Percentiles rank a stretch among this genome's conserved stretches.
phyloP scores from a whole-genome alignment of 768 basidiomycete species.

The Kwoniella sp. region DNA sequence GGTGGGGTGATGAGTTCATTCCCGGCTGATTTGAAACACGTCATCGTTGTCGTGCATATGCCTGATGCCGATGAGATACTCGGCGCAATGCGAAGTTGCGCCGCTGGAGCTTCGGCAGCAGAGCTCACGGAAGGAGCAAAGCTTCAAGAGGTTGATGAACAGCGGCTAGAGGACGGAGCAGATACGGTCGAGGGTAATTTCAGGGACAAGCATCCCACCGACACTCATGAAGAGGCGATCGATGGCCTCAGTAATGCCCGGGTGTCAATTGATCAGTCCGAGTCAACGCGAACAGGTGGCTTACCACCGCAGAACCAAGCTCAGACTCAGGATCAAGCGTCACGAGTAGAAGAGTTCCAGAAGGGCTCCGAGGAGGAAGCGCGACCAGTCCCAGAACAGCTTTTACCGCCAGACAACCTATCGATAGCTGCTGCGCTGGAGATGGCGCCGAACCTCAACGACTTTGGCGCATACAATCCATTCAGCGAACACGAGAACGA shows the following conservation, averaged over 20 bases:
- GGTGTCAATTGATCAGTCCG: too few species aligned
- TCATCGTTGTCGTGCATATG: slow-evolving; percentile 82
- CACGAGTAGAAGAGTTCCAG: too few species aligned
- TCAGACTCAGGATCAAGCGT: too few species aligned
- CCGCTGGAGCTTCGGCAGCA: slow-evolving; percentile 8
- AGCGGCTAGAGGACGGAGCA: too few species aligned
- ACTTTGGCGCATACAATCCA: neutral
- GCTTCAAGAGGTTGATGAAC: neutral
- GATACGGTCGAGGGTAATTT: too few species aligned
- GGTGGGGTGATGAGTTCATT: slow-evolving; percentile 25
- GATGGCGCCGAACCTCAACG: neutral
- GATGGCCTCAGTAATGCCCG: too few species aligned
- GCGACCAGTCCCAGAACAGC: too few species aligned
- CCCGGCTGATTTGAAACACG: slow-evolving; percentile 59
- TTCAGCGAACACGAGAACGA: neutral
- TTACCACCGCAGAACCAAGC: too few species aligned
- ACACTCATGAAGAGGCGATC: too few species aligned
- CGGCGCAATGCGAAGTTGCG: slow-evolving; percentile 73
- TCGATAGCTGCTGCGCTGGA: slow-evolving; percentile 7
- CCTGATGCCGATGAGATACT: slow-evolving; percentile 74
- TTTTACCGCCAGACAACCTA: neutral
- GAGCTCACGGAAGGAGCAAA: neutral
- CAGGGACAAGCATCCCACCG: too few species aligned
- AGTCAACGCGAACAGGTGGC: too few species aligned
- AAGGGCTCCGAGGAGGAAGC: too few species aligned